Conservation (phyloP, 495 filamentous ascomycete species). For the Glonium stellatum region DNA sequence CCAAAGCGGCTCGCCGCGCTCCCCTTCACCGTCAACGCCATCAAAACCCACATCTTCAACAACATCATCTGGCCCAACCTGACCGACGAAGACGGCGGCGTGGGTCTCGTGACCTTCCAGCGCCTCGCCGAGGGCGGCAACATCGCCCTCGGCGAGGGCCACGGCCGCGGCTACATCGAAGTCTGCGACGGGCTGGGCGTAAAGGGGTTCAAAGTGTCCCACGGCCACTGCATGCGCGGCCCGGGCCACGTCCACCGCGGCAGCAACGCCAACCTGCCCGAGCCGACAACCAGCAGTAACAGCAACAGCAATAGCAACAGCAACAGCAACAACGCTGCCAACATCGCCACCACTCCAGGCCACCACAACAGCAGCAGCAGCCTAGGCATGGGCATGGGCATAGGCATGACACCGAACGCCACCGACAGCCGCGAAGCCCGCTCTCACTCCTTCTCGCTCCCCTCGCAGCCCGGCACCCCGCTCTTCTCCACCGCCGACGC, state of each 20-base stretch:
- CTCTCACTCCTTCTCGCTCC: conserved; percentile 21
- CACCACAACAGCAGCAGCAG: background rate
- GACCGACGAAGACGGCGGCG: conserved; percentile 90
- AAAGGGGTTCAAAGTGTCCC: conserved; percentile 71
- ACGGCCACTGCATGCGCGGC: conserved; percentile 76
- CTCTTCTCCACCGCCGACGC: conserved; percentile 11
- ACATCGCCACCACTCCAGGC: conserved; percentile 1
- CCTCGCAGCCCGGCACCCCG: conserved; percentile 24
- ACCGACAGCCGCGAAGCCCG: conserved; percentile 19
- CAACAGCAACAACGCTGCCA: no score
- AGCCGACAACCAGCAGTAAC: conserved; percentile 17
- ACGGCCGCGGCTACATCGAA: conserved; percentile 72
- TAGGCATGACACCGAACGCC: background rate
- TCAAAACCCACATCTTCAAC: conserved; percentile 94
- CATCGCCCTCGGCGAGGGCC: conserved; percentile 66
- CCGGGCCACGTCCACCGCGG: conserved; percentile 42
- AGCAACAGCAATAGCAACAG: no score
- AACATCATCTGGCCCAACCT: conserved; percentile 97
- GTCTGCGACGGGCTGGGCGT: conserved; percentile 74
- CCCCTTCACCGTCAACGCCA: conserved; percentile 74
- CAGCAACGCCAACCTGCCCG: conserved; percentile 29
- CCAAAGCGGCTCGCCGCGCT: conserved; percentile 81
- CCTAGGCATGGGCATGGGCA: background rate
- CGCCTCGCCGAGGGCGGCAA: conserved; percentile 83
- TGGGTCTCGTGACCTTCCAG: conserved; percentile 85